Conservation (phyloP, 352 stramenopile species). For the Thraustotheca clavata region DNA sequence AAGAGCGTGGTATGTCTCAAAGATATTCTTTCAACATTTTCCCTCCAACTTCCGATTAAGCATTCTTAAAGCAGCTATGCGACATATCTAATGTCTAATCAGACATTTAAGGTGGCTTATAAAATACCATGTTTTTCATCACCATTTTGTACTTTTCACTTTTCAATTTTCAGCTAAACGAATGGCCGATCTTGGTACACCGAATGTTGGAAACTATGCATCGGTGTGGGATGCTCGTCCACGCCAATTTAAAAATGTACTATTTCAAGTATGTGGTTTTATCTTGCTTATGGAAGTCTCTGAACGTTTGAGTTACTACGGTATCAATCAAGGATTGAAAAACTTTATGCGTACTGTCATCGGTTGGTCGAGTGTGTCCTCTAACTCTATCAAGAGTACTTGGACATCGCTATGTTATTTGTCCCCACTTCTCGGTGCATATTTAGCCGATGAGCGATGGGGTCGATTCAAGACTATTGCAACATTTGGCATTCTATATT, state of each 20-base stretch:
- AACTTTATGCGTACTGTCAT: slow-evolving; percentile 73
- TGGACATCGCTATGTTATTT: slow-evolving; percentile 85
- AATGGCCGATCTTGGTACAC: background rate
- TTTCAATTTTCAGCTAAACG: too few relatives aligned
- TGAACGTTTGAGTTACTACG: slow-evolving; percentile 79
- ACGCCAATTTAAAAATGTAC: slow-evolving; percentile 67
- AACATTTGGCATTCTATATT: slow-evolving; percentile 78
- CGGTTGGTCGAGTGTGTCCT: slow-evolving; percentile 63
- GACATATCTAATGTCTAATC: too few relatives aligned
- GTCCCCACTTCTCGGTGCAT: slow-evolving; percentile 70
- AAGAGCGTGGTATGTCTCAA: too few relatives aligned
- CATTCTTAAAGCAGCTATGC: too few relatives aligned
- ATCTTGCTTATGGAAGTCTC: slow-evolving; percentile 83
- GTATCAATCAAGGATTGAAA: slow-evolving; percentile 82
- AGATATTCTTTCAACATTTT: too few relatives aligned
- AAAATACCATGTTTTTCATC: too few relatives aligned
- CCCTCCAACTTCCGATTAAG: too few relatives aligned
- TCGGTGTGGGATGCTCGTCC: slow-evolving; percentile 14
- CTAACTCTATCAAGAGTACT: slow-evolving; percentile 83
- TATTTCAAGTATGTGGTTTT: slow-evolving; percentile 79
- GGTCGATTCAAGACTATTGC: slow-evolving; percentile 74
- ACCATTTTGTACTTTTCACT: too few relatives aligned
- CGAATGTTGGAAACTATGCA: background rate
- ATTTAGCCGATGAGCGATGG: slow-evolving; percentile 82
- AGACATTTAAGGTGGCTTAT: too few relatives aligned